These are phyloP conservation scores for Didymella arachidicola DNA, from an alignment of 2,329 filamentous ascomycete species.

Conservation along the genomic window DNA sequence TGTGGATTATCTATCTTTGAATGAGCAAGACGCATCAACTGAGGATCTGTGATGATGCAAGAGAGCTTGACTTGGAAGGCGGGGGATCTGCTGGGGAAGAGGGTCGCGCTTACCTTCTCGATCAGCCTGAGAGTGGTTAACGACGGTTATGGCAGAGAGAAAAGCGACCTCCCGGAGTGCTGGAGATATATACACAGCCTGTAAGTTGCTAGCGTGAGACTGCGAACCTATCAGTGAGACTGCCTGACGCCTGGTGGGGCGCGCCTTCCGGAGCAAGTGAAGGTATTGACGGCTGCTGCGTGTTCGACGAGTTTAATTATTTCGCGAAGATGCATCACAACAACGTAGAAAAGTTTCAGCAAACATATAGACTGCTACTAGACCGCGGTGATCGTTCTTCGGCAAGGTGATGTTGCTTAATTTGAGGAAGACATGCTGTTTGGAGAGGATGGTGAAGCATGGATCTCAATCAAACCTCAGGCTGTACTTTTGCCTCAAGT, in stretches of 20 bases:
- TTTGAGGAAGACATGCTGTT: neutral
- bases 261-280: slow-evolving; percentile 8
- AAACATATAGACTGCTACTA: too few species aligned
- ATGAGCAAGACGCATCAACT: neutral
- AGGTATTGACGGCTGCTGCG: neutral
- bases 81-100: neutral
- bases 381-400: neutral
- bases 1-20: neutral
- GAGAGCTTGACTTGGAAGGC: neutral
- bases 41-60: neutral
- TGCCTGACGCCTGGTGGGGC: neutral
- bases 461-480: neutral
- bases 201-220: neutral
- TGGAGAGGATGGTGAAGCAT: neutral
- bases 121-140: neutral
- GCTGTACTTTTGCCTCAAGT: neutral
- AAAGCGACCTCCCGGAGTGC: neutral
- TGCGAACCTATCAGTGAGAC: neutral
- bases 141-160: neutral
- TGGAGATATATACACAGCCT: neutral
- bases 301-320: neutral
- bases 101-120: slow-evolving; percentile 5
- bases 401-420: neutral
- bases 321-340: neutral
- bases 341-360: neutral